Evolutionary conservation across 2,329 filamentous ascomycete species (phyloP).

Genomic region (Sporothrix sp.): DNA sequence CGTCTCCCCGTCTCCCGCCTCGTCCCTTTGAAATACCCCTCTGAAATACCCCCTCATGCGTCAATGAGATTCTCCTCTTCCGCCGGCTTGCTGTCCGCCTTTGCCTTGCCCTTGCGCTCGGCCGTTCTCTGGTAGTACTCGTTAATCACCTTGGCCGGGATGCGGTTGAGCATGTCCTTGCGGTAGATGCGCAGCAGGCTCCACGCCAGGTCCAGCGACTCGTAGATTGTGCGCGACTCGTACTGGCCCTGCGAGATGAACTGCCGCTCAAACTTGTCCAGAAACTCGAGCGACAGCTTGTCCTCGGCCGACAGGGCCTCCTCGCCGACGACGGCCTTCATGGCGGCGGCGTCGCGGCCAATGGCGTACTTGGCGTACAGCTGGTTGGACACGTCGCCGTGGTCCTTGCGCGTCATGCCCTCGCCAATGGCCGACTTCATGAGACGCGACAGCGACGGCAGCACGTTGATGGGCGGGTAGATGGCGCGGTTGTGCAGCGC

Average conservation of each 20-base stretch:
- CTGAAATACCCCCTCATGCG: slow-evolving; percentile 24
- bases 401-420: slow-evolving; percentile 91
- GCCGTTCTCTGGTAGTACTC: slow-evolving; percentile 69
- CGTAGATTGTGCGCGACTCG: slow-evolving; percentile 82
- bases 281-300: slow-evolving; percentile 95
- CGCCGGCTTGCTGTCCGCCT: slow-evolving; percentile 32
- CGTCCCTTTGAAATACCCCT: too few relatives aligned
- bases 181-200: slow-evolving; percentile 93
- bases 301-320: slow-evolving; percentile 92
- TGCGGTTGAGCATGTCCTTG: slow-evolving; percentile 95
- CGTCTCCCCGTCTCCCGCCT: neutral
- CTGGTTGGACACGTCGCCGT: slow-evolving; percentile 98
- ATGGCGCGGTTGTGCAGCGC: slow-evolving; percentile 91
- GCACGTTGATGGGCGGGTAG: slow-evolving; percentile 97
- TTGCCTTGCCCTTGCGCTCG: slow-evolving; percentile 52
- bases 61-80: slow-evolving; percentile 31
- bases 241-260: slow-evolving; percentile 92
- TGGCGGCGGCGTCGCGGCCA: slow-evolving; percentile 91
- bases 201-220: slow-evolving; percentile 94
- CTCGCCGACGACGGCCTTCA: slow-evolving; percentile 99
- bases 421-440: slow-evolving; percentile 99
- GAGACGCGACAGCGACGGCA: slow-evolving; percentile 94
- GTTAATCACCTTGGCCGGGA: slow-evolving; percentile 71
- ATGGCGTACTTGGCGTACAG: slow-evolving; percentile 99
- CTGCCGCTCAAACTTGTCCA: slow-evolving; percentile 94